Evolutionary conservation across 805 yeast genomes (phyloP).

Genomic region (Pichia cabralensis): DNA sequence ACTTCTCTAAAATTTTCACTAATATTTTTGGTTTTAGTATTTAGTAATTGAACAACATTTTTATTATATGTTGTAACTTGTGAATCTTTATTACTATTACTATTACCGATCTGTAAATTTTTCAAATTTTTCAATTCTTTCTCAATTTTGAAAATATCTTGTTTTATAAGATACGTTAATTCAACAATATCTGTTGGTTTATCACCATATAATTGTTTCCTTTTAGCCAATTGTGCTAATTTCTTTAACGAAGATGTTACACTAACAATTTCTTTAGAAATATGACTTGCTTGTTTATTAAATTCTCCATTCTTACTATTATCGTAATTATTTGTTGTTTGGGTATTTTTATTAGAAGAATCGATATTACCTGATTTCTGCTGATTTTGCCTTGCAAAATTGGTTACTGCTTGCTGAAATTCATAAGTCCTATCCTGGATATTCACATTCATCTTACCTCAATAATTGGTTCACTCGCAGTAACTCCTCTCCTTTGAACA

Average conservation of each 20-base stretch:
- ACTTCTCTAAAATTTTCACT: slow-evolving; percentile 88
- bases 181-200: slow-evolving; percentile 91
- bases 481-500: no score
- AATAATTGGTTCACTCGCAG: no score
- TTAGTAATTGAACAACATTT: slow-evolving; percentile 78
- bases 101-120: slow-evolving; percentile 5
- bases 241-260: slow-evolving; percentile 75
- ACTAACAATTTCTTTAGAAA: slow-evolving; percentile 82
- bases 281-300: slow-evolving; percentile 59
- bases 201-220: slow-evolving; percentile 88
- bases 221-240: slow-evolving; percentile 71
- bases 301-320: slow-evolving; percentile 45
- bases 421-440: slow-evolving; percentile 83
- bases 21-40: slow-evolving; percentile 83
- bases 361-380: slow-evolving; percentile 8
- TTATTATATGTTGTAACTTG: slow-evolving; percentile 68
- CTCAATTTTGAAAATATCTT: slow-evolving; percentile 77
- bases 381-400: slow-evolving; percentile 46
- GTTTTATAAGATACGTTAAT: slow-evolving; percentile 77
- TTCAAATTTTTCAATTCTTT: slow-evolving; percentile 56
- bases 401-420: slow-evolving; percentile 82
- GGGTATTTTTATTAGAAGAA: no score
- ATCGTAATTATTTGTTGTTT: slow-evolving; percentile 13
- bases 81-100: slow-evolving; percentile 27
- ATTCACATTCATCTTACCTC: no score